Evolutionary conservation across 139 green algal genomes (phyloP), one percentile per base, ranked within the genome.

Genomic region (Yamagishiella unicocca): DNA sequence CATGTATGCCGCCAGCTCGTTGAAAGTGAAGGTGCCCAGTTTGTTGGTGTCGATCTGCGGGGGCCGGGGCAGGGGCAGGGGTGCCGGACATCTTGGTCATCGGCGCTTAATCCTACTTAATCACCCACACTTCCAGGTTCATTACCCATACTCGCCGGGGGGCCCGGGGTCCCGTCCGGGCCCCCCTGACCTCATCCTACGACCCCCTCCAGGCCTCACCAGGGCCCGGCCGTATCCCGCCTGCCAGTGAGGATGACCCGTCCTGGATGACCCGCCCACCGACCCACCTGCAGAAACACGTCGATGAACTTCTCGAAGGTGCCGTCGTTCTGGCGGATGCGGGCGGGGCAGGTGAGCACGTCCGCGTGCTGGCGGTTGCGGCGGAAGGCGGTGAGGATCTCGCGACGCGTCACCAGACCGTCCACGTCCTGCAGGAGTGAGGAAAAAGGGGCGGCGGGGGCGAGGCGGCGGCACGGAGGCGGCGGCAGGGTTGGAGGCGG

Each of bases 301-400:
- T 88, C 82, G n/a, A 91, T 38, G 67, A 91, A 93, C 50, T 64
- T 75, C 21, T 94, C 88, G 29, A 85, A 88, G 24, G 87, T 92
- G 45, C 91, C 91, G 82, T 94, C 91, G 46, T 84, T 29, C 33
- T 73, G 58, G 14, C 73, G 38, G 33, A 95, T 90, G 43, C 58
- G 74, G 6, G 83, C 50, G 21, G 90, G 90, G 61, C 93, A 73
- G 38, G 83, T 89, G 29, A 95, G 67, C 67, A 90, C 58, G 58
- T 90, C 84, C 17, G 91, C 91, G 72, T 92, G 67, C 61, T 94
- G 88, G 24, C 88, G 88, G 71, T 94, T 90, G 67, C 86, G 82
- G 40, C 91, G 82, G 67, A 95, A 89, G 0, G 90, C 90, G 12
- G 90, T 22, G 62, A 95, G 89, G 50, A 93, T 90, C 75, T 94